Percentiles rank a stretch among this genome's conserved stretches.
These are phyloP conservation scores for Candida boleticola DNA, from an alignment of 805 yeast genomes.

Conservation along the genomic window DNA sequence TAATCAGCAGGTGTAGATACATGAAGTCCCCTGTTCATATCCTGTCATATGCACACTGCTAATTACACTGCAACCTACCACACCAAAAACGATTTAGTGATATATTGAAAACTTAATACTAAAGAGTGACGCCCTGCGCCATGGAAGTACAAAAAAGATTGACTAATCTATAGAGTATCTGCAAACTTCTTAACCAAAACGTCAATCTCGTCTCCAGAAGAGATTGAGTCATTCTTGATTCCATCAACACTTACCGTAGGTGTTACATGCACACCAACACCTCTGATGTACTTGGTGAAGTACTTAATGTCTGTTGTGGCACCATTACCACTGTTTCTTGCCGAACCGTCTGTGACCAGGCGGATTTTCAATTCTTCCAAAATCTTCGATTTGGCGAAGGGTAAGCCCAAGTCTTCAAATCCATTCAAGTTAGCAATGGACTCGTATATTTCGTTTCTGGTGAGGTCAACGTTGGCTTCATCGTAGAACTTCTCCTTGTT, in stretches of 20 bases:
- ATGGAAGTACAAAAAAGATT: too few species aligned
- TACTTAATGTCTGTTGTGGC: conserved; percentile 66
- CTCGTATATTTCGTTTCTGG: conserved; percentile 55
- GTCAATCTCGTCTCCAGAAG: conserved; percentile 57
- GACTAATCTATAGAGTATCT: background rate
- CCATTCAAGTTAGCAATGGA: conserved; percentile 51
- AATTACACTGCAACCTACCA: too few species aligned
- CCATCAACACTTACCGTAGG: conserved; percentile 79
- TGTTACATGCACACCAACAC: conserved; percentile 79
- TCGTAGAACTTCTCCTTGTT: conserved; percentile 60
- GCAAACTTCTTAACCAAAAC: conserved; percentile 39
- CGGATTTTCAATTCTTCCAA: conserved; percentile 38
- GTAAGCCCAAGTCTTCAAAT: conserved; percentile 23
- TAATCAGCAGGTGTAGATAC: too few species aligned
- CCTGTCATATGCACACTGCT: too few species aligned
- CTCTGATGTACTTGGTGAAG: conserved; percentile 70
- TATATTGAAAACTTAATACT: too few species aligned
- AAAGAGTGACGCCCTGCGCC: too few species aligned
- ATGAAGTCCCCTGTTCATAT: too few species aligned
- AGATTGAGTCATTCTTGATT: conserved; percentile 52
- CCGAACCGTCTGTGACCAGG: conserved; percentile 24
- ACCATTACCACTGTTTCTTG: conserved; percentile 55
- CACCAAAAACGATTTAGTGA: too few species aligned
- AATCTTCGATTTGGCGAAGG: conserved; percentile 27
- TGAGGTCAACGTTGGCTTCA: conserved; percentile 49